A percentile compares a stretch with the other conserved stretches of the same genome.
Evolutionary conservation across 2,329 filamentous ascomycete species (phyloP).

Genomic region (Ilyonectria mors-panacis): DNA sequence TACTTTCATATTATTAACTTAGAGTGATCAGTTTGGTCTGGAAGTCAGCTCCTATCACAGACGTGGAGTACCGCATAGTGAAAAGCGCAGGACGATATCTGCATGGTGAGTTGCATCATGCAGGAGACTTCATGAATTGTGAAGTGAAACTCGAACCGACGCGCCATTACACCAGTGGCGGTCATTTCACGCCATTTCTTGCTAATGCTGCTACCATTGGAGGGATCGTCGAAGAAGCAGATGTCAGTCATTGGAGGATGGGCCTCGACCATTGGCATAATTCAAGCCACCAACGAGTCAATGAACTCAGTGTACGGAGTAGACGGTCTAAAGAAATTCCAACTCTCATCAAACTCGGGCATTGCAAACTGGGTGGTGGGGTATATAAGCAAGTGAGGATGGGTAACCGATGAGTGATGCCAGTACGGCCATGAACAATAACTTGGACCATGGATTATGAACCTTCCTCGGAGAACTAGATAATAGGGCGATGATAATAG

Average conservation of each 20-base stretch:
- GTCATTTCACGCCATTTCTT: neutral
- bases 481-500: neutral
- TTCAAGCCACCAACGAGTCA: neutral
- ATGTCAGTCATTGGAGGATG: neutral
- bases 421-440: neutral
- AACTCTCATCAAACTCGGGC: neutral
- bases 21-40: too few species aligned
- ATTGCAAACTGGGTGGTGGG: neutral
- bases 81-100: neutral
- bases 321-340: neutral
- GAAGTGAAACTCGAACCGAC: neutral
- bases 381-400: neutral
- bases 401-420: neutral
- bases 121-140: neutral
- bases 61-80: too few species aligned
- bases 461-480: neutral
- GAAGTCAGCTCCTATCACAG: neutral
- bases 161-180: neutral
- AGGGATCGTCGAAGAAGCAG: neutral
- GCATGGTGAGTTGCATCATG: neutral
- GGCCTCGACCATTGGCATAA: neutral
- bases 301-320: too few species aligned
- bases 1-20: neutral
- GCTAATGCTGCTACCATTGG: neutral
- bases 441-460: neutral